A percentile compares a stretch with the other conserved stretches of the same genome.
Evolutionary conservation across 2,329 filamentous ascomycete genomes (phyloP).

Genomic region (Colletotrichum cuscutae): DNA sequence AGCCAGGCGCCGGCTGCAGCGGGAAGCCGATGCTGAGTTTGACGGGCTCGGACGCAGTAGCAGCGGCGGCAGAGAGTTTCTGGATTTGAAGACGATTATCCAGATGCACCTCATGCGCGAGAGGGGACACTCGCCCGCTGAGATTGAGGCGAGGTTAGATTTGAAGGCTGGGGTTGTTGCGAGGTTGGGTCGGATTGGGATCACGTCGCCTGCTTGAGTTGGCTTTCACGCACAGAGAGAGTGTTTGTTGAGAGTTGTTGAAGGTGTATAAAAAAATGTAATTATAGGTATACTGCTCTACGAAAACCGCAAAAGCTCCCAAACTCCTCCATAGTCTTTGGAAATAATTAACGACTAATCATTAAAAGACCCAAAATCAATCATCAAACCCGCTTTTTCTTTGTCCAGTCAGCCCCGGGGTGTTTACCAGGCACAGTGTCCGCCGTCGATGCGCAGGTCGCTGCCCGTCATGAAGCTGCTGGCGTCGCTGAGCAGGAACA

Average conservation of each 20-base stretch:
- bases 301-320: conserved; percentile 3
- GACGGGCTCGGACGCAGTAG: conserved; percentile 48
- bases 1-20: conserved; percentile 56
- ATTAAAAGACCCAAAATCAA: background rate
- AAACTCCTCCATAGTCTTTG: conserved; percentile 5
- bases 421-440: conserved; percentile 69
- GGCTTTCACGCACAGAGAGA: background rate
- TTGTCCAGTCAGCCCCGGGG: background rate
- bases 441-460: conserved; percentile 77
- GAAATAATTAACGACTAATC: conserved; percentile 26
- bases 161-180: conserved; percentile 57
- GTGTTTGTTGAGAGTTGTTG: background rate
- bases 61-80: conserved; percentile 54
- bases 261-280: conserved; percentile 15
- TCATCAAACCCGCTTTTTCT: background rate
- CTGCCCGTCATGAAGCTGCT: conserved; percentile 57
- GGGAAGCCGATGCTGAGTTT: conserved; percentile 55
- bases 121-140: conserved; percentile 47
- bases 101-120: conserved; percentile 57
- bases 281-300: conserved; percentile 18
- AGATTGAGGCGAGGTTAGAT: conserved; percentile 58
- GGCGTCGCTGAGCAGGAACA: conserved; percentile 51
- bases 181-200: conserved; percentile 53
- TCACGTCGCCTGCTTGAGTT: conserved; percentile 37
- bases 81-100: conserved; percentile 58